These are phyloP conservation scores for Phytophthora constricta DNA, from an alignment of 352 stramenopile genomes.

Conservation along the genomic window DNA sequence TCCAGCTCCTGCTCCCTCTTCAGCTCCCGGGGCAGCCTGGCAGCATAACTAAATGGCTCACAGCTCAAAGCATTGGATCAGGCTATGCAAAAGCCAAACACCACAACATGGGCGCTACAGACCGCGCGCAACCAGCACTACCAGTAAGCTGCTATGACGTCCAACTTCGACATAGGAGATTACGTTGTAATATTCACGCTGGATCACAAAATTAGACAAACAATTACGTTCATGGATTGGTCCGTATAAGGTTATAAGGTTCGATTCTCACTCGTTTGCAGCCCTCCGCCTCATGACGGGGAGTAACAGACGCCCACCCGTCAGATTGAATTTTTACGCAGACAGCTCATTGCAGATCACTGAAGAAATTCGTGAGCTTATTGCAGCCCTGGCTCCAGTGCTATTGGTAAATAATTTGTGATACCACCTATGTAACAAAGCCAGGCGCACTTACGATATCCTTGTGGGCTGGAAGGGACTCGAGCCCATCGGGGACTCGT, in stretches of 20 bases:
- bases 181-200: not conserved
- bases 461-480: not conserved
- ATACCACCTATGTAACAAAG: not conserved
- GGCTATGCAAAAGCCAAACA: not conserved
- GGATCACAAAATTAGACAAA: not conserved
- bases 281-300: not conserved
- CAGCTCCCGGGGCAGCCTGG: slow-evolving; percentile 31
- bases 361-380: not conserved
- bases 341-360: not conserved
- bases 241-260: no score
- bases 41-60: not conserved
- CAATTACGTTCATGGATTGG: no score
- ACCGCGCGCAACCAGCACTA: not conserved
- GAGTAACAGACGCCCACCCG: no score
- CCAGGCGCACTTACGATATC: not conserved
- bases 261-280: not conserved
- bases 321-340: not conserved
- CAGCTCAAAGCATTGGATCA: not conserved
- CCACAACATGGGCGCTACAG: not conserved
- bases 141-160: not conserved
- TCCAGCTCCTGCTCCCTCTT: slow-evolving; percentile 54
- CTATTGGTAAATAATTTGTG: not conserved
- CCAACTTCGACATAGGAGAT: not conserved
- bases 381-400: not conserved
- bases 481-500: not conserved